A percentile compares a stretch with the other conserved stretches of the same genome.
Evolutionary conservation across 495 filamentous ascomycete genomes (phyloP).

Genomic region (Emericellopsis terricola): DNA sequence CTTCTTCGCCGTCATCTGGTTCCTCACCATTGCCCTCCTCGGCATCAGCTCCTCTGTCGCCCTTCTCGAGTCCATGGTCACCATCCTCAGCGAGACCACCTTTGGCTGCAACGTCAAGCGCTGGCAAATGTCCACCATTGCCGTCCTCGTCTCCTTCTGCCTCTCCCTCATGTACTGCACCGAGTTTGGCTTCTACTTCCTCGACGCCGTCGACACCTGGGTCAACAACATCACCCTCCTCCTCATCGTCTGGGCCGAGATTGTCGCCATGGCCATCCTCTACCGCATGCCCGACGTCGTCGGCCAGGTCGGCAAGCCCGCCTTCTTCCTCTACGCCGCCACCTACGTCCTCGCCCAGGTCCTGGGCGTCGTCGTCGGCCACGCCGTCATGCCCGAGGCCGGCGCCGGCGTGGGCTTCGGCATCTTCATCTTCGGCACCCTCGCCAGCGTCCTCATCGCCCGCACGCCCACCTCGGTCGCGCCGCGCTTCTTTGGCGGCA

Average conservation of each 20-base stretch:
- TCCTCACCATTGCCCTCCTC: constrained; percentile 13
- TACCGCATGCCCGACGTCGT: constrained; percentile 11
- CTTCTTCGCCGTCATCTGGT: constrained; percentile 19
- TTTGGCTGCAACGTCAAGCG: neutral
- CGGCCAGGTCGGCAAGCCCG: constrained; percentile 11
- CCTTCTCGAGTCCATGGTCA: constrained; percentile 3
- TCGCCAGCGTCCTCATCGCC: constrained; percentile 7
- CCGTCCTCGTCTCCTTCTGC: constrained; percentile 4
- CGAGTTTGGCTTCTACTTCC: constrained; percentile 5
- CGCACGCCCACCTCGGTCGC: constrained; percentile 9
- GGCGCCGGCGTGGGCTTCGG: constrained; percentile 16
- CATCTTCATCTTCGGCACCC: constrained; percentile 3
- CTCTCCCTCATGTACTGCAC: constrained; percentile 5
- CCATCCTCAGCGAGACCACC: constrained; percentile 3
- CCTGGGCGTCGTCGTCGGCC: constrained; percentile 14
- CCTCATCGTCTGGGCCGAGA: constrained; percentile 5
- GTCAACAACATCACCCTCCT: constrained; percentile 4
- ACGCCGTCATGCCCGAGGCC: constrained; percentile 9
- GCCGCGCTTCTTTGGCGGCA: constrained; percentile 14
- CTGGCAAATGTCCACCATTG: constrained; percentile 1
- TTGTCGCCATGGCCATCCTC: constrained; percentile 2
- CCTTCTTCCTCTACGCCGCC: constrained; percentile 14
- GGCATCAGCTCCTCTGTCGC: constrained; percentile 5
- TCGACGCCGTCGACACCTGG: constrained; percentile 5
- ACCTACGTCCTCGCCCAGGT: constrained; percentile 17